phyloP scores from a whole-genome alignment of 2,329 filamentous ascomycete species.

The Cytospora mali region DNA sequence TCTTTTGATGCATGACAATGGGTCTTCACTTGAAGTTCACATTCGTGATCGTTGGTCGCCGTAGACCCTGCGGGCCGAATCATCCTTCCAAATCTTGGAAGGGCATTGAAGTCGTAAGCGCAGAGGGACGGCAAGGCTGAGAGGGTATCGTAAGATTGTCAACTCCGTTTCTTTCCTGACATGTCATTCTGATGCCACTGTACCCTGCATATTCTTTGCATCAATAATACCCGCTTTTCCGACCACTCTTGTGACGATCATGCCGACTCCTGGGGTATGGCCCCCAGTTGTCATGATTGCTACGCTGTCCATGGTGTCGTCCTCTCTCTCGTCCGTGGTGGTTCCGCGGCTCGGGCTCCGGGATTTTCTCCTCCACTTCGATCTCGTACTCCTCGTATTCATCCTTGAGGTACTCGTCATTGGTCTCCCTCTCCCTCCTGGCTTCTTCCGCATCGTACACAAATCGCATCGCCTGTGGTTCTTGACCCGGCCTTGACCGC shows the following conservation, averaged over 20 bases:
- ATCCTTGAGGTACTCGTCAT: slow-evolving; percentile 69
- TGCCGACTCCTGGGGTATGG: slow-evolving; percentile 27
- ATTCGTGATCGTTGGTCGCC: background rate
- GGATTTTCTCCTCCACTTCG: slow-evolving; percentile 70
- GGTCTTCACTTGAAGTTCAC: too few species aligned
- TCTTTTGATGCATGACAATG: too few species aligned
- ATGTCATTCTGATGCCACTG: background rate
- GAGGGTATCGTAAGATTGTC: background rate
- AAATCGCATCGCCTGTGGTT: slow-evolving; percentile 78
- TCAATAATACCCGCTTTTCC: slow-evolving; percentile 29
- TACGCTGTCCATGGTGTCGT: slow-evolving; percentile 26
- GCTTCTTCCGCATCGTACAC: slow-evolving; percentile 82
- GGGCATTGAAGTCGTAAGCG: background rate
- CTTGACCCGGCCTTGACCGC: slow-evolving; percentile 43
- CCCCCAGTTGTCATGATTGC: slow-evolving; percentile 27
- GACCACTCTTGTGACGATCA: slow-evolving; percentile 27
- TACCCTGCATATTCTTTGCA: background rate
- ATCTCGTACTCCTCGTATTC: slow-evolving; percentile 78
- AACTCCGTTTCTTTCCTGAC: background rate
- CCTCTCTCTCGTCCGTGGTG: slow-evolving; percentile 28
- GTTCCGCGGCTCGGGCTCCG: slow-evolving; percentile 36
- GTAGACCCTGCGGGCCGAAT: background rate
- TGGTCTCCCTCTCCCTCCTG: slow-evolving; percentile 67
- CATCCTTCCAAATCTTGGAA: too few species aligned
- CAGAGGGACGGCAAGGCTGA: background rate